Conservation (phyloP, 2,329 filamentous ascomycete species). For the Ramularia collo-cygni region DNA sequence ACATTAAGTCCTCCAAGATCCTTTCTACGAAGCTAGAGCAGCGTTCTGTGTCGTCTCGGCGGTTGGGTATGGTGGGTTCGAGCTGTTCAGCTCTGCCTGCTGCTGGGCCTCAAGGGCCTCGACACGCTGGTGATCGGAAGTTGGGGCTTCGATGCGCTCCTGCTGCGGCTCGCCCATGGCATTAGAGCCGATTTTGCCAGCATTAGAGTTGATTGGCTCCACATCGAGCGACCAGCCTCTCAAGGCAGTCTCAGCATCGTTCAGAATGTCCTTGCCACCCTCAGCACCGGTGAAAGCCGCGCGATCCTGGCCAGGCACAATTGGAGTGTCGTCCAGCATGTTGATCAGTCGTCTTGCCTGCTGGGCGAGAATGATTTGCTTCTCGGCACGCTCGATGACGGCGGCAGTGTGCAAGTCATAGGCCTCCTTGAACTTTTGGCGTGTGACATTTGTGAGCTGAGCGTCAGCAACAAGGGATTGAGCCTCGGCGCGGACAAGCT, state of each 20-base stretch:
- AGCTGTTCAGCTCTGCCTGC: conserved; percentile 9
- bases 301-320: conserved; percentile 76
- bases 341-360: conserved; percentile 80
- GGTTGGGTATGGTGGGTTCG: conserved; percentile 14
- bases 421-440: conserved; percentile 92
- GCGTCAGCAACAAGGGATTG: conserved; percentile 95
- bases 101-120: conserved; percentile 20
- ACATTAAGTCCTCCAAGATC: background rate
- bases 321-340: conserved; percentile 80
- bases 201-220: conserved; percentile 47
- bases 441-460: conserved; percentile 90
- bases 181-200: conserved; percentile 43
- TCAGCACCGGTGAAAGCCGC: conserved; percentile 58
- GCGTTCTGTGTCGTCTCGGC: conserved; percentile 15
- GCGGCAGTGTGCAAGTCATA: conserved; percentile 83
- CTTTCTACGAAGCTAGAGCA: conserved; percentile 17
- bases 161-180: conserved; percentile 31
- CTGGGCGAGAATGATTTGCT: conserved; percentile 88
- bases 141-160: conserved; percentile 1
- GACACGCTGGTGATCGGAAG: conserved; percentile 16
- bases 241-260: conserved; percentile 86
- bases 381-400: conserved; percentile 92
- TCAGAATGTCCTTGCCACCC: conserved; percentile 76
- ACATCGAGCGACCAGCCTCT: conserved; percentile 60
- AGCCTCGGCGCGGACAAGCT: conserved; percentile 90